Conservation (phyloP, 768 basidiomycete genomes). For the Fomitopsis serialis region DNA sequence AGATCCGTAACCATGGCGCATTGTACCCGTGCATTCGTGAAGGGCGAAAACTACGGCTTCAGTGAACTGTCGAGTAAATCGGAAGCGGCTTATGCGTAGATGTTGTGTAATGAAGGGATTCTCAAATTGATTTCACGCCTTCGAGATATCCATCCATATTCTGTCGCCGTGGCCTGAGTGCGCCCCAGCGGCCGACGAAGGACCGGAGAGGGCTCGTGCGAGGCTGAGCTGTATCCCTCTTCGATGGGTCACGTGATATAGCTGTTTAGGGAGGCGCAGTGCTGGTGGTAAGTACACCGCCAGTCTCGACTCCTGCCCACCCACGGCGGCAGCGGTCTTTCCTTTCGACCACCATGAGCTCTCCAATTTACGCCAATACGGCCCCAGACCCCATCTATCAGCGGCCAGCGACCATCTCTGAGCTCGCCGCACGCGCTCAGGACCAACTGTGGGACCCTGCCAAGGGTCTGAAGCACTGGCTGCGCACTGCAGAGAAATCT, state of each 20-base stretch:
- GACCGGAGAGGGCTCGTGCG: neutral
- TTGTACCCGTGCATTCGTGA: constrained; percentile 82
- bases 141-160: constrained; percentile 1
- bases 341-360: constrained; percentile 15
- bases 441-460: constrained; percentile 50
- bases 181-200: neutral
- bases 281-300: neutral
- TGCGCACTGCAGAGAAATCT: constrained; percentile 59
- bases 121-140: constrained; percentile 8
- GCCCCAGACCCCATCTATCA: constrained; percentile 2
- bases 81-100: constrained; percentile 40
- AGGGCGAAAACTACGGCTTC: constrained; percentile 61
- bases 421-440: constrained; percentile 60
- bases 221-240: no score
- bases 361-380: constrained; percentile 4
- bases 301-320: neutral
- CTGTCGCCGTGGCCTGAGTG: neutral
- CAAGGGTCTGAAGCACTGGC: constrained; percentile 59
- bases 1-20: constrained; percentile 97
- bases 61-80: constrained; percentile 40
- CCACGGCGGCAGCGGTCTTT: neutral
- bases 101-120: neutral
- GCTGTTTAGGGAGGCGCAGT: neutral
- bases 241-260: neutral
- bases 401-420: constrained; percentile 57